Evolutionary conservation across 1,139 yeast genomes (phyloP).

Genomic region (Taiozyma sp.): DNA sequence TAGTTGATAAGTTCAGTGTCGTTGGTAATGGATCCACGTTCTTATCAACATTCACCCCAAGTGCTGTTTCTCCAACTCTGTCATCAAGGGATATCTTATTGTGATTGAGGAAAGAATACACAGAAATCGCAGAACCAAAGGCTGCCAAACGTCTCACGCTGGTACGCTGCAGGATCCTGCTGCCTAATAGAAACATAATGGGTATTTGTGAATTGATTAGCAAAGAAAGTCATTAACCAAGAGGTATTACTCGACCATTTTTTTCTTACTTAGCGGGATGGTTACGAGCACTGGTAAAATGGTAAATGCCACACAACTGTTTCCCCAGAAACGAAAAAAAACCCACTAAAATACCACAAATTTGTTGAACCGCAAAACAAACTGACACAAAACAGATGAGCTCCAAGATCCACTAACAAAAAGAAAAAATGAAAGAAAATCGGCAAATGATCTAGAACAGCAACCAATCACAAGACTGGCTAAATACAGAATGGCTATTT

Average conservation of each 20-base stretch:
- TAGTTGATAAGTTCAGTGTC: conserved; percentile 7
- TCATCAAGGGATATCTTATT: conserved; percentile 5
- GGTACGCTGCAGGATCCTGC: neutral
- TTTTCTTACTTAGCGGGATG: no score
- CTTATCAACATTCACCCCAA: conserved; percentile 16
- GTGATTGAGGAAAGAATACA: neutral
- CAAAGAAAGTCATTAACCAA: no score
- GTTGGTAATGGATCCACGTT: conserved; percentile 23
- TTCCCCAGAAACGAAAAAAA: no score
- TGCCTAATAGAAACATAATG: conserved; percentile 8
- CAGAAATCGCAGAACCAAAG: neutral
- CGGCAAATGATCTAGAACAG: neutral
- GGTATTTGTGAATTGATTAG: neutral
- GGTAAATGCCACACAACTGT: no score
- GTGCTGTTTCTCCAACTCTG: neutral
- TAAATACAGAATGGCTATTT: neutral
- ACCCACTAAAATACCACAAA: neutral
- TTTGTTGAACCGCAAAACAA: neutral
- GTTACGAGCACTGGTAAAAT: no score
- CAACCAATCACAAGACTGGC: neutral
- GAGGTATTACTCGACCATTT: no score
- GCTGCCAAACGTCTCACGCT: neutral
- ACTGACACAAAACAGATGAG: neutral
- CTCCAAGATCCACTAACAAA: neutral
- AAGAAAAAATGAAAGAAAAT: neutral